Evolutionary conservation across 2,329 filamentous ascomycete genomes (phyloP).

Genomic region (Pseudogymnoascus pannorum): DNA sequence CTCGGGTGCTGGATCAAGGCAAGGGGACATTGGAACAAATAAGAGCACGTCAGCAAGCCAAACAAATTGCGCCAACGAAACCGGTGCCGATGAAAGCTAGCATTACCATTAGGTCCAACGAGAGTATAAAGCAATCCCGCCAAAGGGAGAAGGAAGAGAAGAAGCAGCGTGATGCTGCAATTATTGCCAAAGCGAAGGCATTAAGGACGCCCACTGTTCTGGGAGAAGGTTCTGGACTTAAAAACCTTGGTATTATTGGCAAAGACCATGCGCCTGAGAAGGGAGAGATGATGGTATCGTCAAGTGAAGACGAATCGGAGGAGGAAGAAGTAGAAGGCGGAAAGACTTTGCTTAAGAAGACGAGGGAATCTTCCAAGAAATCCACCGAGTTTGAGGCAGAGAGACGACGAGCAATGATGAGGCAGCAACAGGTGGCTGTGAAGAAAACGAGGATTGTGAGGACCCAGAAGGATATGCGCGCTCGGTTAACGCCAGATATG

Average conservation of each 20-base stretch:
- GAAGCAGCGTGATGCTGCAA: slow-evolving; percentile 62
- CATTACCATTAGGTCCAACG: slow-evolving; percentile 13
- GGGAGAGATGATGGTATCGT: slow-evolving; percentile 84
- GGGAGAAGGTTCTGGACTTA: slow-evolving; percentile 72
- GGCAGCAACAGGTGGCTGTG: slow-evolving; percentile 59
- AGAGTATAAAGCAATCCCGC: slow-evolving; percentile 35
- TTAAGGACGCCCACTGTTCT: slow-evolving; percentile 48
- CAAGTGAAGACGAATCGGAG: slow-evolving; percentile 51
- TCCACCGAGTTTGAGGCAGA: slow-evolving; percentile 39
- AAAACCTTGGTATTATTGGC: slow-evolving; percentile 61
- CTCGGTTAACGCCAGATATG: slow-evolving; percentile 83
- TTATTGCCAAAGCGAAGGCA: slow-evolving; percentile 62
- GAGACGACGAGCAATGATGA: slow-evolving; percentile 41
- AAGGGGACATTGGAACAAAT: slow-evolving; percentile 12
- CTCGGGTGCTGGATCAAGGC: slow-evolving; percentile 9
- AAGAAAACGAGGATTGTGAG: slow-evolving; percentile 76
- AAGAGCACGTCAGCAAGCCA: slow-evolving; percentile 19
- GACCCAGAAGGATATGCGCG: slow-evolving; percentile 88
- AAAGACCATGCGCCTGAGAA: slow-evolving; percentile 70
- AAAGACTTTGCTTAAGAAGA: slow-evolving; percentile 38
- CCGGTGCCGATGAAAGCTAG: slow-evolving; percentile 29
- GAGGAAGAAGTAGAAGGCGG: slow-evolving; percentile 71
- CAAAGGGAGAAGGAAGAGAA: slow-evolving; percentile 69
- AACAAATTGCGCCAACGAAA: slow-evolving; percentile 19
- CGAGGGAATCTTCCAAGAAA: slow-evolving; percentile 30